A percentile compares a stretch with the other conserved stretches of the same genome.
Conservation (phyloP, 768 basidiomycete genomes). For the Leccinum subtestaceum region DNA sequence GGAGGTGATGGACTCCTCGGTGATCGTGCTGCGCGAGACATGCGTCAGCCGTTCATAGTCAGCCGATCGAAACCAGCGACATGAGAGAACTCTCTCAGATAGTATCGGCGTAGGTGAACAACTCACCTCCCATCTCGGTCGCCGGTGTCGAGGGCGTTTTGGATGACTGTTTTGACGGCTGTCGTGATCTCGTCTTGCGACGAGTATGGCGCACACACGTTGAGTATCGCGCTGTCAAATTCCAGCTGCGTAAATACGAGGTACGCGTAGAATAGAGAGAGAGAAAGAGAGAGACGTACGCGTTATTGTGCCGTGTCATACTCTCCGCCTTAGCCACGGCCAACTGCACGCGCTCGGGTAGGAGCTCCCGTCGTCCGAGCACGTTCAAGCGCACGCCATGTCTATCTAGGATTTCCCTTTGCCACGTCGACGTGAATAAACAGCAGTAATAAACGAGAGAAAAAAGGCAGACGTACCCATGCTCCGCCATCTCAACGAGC, state of each 20-base stretch:
- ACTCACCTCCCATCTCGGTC: conserved; percentile 29
- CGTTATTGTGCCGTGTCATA: conserved; percentile 69
- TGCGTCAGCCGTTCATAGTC: not conserved
- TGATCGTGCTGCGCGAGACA: conserved; percentile 42
- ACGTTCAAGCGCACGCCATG: conserved; percentile 85
- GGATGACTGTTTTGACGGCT: conserved; percentile 49
- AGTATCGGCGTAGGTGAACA: too few species aligned
- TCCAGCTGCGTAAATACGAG: not conserved
- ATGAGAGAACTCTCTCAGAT: not conserved
- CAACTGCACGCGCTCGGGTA: conserved; percentile 72
- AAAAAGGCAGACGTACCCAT: conserved; percentile 59
- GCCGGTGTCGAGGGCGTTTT: conserved; percentile 33
- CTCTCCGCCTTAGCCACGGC: conserved; percentile 71
- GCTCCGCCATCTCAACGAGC: conserved; percentile 70
- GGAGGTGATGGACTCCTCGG: conserved; percentile 63
- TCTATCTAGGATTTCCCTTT: conserved; percentile 75
- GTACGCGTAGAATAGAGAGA: not conserved
- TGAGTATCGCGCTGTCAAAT: conserved; percentile 70
- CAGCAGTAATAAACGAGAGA: not conserved
- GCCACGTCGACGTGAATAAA: not conserved
- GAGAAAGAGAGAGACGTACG: conserved; percentile 38
- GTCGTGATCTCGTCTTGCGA: conserved; percentile 89
- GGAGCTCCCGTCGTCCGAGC: conserved; percentile 69
- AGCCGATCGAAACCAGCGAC: not conserved
- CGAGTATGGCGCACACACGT: conserved; percentile 90